Evolutionary conservation across 441 rosid genomes (phyloP), one percentile per base, ranked within the genome.

Genomic region (Pelargonium australe): DNA sequence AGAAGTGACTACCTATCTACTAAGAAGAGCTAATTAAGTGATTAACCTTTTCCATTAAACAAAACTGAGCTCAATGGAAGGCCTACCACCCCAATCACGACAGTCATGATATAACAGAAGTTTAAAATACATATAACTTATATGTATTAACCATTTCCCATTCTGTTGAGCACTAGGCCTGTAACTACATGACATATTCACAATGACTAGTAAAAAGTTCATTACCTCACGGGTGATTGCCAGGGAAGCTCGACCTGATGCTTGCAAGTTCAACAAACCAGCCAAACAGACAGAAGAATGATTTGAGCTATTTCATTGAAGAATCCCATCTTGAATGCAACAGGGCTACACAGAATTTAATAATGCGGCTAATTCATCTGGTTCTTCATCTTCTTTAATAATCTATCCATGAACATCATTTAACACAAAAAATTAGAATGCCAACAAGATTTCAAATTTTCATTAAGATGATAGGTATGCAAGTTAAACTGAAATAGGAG

Each of bases 321-420:
- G 12, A 71, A 76, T 68, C 77, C 78, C 68, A 76, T 72, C 66
- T 63, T 43, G 65, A 51, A 57, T 63, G 53, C 73, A 43, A 44
- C 40, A 51, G 63, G 65, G 80, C 84, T 85, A 84, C 57, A 85
- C 66, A 58, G 73, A 77, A 70, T 78, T 74, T 74, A 88, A 78
- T 73, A 85, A 72, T 6, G 85, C 83, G 73, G 84, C 85, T 79
- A 94, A 88, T 67, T 89, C 96, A 19, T 75, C 80, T 19, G 89
- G 90, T 73, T 89, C 98, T 78, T 91, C 89, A 66, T 79, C 87
- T 85, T 91, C 97, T 79, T 76, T 86, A 71, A 94, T 73, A 72
- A 93, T 78, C 97, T 93, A 91, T 76, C 40, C 72, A 74, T 17
- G 64, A 68, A 44, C 64, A 69, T 66, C 69, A 69, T 55, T 57